Evolutionary conservation across 1,139 yeast species (phyloP).

Genomic region (Lodderomyces margitis): DNA sequence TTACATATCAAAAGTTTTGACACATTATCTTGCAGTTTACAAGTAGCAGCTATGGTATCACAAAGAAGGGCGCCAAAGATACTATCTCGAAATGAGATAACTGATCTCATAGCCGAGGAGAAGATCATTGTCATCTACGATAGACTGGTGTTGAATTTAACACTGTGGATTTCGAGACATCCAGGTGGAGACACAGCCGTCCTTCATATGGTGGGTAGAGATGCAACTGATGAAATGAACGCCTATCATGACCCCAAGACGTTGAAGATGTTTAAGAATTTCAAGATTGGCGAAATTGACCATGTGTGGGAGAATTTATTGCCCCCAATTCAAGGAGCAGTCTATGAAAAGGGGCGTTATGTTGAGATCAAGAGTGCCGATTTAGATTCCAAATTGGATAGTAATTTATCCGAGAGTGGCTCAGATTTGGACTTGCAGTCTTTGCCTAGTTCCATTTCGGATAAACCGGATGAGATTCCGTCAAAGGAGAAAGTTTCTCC

Average conservation of each 20-base stretch:
- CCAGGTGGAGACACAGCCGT: slow-evolving; percentile 92
- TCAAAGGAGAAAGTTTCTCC: slow-evolving; percentile 26
- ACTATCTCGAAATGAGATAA: slow-evolving; percentile 23
- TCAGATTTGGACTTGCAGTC: slow-evolving; percentile 18
- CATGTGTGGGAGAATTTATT: slow-evolving; percentile 67
- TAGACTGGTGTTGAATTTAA: slow-evolving; percentile 58
- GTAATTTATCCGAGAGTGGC: slow-evolving; percentile 9
- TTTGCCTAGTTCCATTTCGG: slow-evolving; percentile 15
- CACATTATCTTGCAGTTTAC: background rate
- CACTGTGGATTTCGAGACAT: slow-evolving; percentile 68
- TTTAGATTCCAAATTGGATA: slow-evolving; percentile 22
- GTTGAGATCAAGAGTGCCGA: background rate
- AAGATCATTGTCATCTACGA: slow-evolving; percentile 68
- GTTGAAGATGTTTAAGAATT: slow-evolving; percentile 45
- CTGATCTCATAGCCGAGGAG: slow-evolving; percentile 61
- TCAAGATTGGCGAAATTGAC: slow-evolving; percentile 63
- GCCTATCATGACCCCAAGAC: slow-evolving; percentile 74
- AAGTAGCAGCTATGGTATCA: background rate
- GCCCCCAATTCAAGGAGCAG: slow-evolving; percentile 90
- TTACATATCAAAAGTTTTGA: background rate
- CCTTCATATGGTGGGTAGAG: slow-evolving; percentile 80
- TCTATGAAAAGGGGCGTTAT: slow-evolving; percentile 24
- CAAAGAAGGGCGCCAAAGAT: slow-evolving; percentile 4
- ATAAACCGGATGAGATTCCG: background rate
- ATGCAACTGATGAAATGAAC: slow-evolving; percentile 87